Evolutionary conservation across 208 protist genomes (phyloP).

Genomic region (Trichomonas vaginalis): DNA sequence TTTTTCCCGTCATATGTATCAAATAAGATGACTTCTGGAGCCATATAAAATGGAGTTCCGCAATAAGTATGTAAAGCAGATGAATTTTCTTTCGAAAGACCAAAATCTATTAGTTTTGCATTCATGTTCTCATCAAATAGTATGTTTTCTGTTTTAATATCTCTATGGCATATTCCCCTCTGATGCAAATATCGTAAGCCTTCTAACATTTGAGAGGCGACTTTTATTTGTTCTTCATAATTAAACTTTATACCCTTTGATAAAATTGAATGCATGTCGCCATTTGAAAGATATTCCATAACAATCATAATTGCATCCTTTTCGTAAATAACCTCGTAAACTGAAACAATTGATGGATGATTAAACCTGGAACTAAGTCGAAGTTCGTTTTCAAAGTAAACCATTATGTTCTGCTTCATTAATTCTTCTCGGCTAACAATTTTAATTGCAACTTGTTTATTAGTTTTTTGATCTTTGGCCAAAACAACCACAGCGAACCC

Average conservation of each 20-base stretch:
- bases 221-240: slow-evolving; percentile 56
- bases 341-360: slow-evolving; percentile 94
- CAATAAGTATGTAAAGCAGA: slow-evolving; percentile 61
- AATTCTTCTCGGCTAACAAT: neutral
- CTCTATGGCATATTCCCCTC: slow-evolving; percentile 43
- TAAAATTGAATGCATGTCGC: slow-evolving; percentile 97
- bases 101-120: slow-evolving; percentile 72
- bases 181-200: slow-evolving; percentile 84
- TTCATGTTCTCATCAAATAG: slow-evolving; percentile 52
- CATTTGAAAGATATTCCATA: slow-evolving; percentile 92
- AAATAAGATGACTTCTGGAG: slow-evolving; percentile 35
- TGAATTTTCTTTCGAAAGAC: slow-evolving; percentile 57
- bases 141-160: slow-evolving; percentile 63
- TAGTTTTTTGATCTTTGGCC: neutral
- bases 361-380: slow-evolving; percentile 7
- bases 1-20: neutral
- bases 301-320: slow-evolving; percentile 91
- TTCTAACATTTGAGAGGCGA: slow-evolving; percentile 90
- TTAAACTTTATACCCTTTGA: slow-evolving; percentile 62
- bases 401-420: neutral
- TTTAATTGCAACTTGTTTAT: neutral
- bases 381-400: neutral
- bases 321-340: slow-evolving; percentile 86
- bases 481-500: neutral
- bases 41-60: slow-evolving; percentile 66